phyloP scores from a whole-genome alignment of 2,329 filamentous ascomycete species.

The Didymella sp. region DNA sequence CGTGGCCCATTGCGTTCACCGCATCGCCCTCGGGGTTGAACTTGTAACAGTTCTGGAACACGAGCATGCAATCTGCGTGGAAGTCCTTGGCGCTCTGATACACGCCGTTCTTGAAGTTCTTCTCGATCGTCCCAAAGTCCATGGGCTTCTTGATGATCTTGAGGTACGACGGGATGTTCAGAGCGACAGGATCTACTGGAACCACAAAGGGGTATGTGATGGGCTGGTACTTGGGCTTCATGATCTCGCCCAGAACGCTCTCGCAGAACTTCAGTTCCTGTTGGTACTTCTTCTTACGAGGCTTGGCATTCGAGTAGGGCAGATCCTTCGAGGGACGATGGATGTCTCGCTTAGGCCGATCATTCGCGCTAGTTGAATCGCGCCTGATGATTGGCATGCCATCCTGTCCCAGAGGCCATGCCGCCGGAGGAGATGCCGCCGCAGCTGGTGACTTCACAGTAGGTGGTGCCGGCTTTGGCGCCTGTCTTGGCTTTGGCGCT shows the following conservation, averaged over 20 bases:
- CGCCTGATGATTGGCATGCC: constrained; percentile 84
- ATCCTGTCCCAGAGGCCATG: constrained; percentile 79
- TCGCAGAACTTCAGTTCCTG: constrained; percentile 91
- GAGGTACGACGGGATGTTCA: constrained; percentile 93
- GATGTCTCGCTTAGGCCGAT: constrained; percentile 89
- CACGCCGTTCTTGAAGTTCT: constrained; percentile 77
- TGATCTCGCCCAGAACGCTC: constrained; percentile 77
- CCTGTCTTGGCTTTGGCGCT: constrained; percentile 53
- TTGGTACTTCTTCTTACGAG: constrained; percentile 88
- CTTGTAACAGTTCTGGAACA: constrained; percentile 87
- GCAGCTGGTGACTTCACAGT: constrained; percentile 56
- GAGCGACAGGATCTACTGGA: constrained; percentile 90
- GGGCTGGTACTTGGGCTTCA: constrained; percentile 72
- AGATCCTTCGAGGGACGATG: constrained; percentile 89
- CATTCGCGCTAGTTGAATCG: constrained; percentile 79
- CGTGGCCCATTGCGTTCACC: constrained; percentile 74
- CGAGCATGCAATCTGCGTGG: constrained; percentile 79
- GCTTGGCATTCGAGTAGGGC: constrained; percentile 82
- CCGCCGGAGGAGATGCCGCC: constrained; percentile 55
- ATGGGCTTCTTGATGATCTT: constrained; percentile 96
- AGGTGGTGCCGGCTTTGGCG: constrained; percentile 54
- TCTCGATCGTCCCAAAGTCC: constrained; percentile 84
- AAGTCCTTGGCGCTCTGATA: constrained; percentile 87
- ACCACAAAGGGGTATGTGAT: constrained; percentile 77
- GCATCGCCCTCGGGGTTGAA: constrained; percentile 86